Conservation (phyloP, 2,329 filamentous ascomycete genomes). For the Pyrenophora tritici-repentis region DNA sequence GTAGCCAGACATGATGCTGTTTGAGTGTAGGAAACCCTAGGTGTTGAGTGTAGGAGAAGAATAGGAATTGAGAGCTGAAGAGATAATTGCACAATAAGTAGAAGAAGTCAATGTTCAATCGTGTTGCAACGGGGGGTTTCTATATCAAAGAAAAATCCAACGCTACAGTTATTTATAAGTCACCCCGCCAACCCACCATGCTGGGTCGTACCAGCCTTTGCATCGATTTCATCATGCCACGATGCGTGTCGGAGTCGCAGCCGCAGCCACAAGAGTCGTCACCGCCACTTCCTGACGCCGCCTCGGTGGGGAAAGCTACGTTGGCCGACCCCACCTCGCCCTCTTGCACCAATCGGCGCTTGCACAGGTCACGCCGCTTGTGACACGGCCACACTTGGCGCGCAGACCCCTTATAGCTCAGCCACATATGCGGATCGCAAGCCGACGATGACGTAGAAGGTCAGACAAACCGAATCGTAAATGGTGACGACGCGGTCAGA, state of each 20-base stretch:
- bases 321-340: slow-evolving; percentile 5
- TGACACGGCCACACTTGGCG: slow-evolving; percentile 4
- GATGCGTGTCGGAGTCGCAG: neutral
- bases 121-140: neutral
- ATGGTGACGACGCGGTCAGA: neutral
- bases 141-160: neutral
- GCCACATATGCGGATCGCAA: neutral
- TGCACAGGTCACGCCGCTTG: neutral
- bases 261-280: slow-evolving; percentile 9
- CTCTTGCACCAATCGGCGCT: slow-evolving; percentile 3
- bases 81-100: neutral
- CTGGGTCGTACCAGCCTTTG: neutral
- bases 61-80: neutral
- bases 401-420: neutral
- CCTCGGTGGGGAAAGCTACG: neutral
- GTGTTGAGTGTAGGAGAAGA: neutral
- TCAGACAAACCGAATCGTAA: neutral
- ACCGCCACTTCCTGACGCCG: slow-evolving; percentile 9
- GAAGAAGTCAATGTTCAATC: neutral
- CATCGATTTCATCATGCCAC: neutral
- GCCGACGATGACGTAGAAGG: slow-evolving; percentile 9
- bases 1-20: slow-evolving; percentile 19
- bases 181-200: neutral
- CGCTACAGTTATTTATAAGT: neutral
- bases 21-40: neutral